Conservation (phyloP, 2,329 filamentous ascomycete species). For the Ophiostoma novo-ulmi region DNA sequence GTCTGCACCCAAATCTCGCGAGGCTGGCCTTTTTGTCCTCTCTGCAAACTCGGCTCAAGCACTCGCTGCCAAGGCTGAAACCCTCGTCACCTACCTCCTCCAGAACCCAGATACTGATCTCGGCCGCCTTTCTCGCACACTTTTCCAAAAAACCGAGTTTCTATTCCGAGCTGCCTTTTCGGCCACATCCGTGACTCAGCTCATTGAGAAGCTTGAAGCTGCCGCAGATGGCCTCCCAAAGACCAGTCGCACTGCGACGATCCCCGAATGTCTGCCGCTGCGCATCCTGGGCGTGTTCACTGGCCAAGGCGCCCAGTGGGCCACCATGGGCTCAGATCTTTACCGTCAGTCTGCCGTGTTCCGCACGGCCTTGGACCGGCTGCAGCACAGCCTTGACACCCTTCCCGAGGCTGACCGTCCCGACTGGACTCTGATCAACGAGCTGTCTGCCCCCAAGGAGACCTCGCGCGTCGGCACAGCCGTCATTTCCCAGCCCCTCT, state of each 20-base stretch:
- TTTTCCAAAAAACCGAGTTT: not conserved
- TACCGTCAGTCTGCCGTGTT: not conserved
- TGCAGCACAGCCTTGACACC: not conserved
- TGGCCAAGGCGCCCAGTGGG: not conserved
- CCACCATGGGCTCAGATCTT: not conserved
- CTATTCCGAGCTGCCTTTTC: not conserved
- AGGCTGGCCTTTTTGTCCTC: not conserved
- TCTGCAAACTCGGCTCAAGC: not conserved
- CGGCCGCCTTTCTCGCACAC: not conserved
- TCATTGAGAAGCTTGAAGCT: not conserved
- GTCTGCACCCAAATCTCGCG: not conserved
- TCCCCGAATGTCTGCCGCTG: not conserved
- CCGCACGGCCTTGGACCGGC: not conserved
- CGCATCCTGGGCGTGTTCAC: not conserved
- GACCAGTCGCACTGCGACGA: not conserved
- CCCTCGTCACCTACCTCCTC: not conserved
- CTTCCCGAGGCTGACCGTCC: not conserved
- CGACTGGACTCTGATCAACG: not conserved
- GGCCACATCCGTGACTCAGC: not conserved
- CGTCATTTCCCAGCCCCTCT: not conserved
- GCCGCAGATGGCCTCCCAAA: not conserved
- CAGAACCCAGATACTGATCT: not conserved
- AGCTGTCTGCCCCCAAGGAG: not conserved
- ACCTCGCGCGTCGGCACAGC: not conserved
- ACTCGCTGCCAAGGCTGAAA: not conserved